Base-by-base conservation (phyloP, 345 rosid genomes). In the Salix koriyanagi region DNA sequence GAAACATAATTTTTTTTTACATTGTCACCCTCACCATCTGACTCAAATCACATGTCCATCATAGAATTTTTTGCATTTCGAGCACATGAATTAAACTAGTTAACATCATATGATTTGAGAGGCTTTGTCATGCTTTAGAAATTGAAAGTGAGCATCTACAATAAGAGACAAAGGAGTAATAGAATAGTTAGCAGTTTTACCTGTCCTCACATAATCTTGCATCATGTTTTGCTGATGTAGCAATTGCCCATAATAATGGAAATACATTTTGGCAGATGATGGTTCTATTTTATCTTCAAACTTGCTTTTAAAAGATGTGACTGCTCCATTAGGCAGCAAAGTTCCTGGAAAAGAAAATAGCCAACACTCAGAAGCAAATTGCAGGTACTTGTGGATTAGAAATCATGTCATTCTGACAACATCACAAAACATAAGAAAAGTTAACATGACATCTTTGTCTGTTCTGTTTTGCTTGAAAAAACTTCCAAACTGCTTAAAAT, bases 191-290 rank as follows among this genome's bases (percentile, higher is more conserved):
- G 39, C 36, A 23, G 75, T 72, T 65, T 87, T 75, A 93, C 99
- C 98, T 91, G 99, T 96, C 81, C 99, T 91, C 88, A 96, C 98
- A 76, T 93, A 96, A 86, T 96, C 99, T 82, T 96, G 99, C 23
- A 96, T 84, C 99, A 96, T 96, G 79, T 96, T 96, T 79, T 96
- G 99, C 87, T 96, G 99, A 75, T 96, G 99, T 41, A 96, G 86
- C 80, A 96, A 87, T 73, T 96, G 98, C 65, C 98, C 99, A 75
- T 96, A 96, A 76, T 96, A 96, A 87, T 96, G 98, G 78, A 96
- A 96, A 85, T 96, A 96, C 98, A 96, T 93, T 86, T 96, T 96
- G 56, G 99, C 96, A 25, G 99, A 96, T 30, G 97, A 88, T 46
- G 97, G 66, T 79, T 96, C 99, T 58, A 96, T 92, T 83, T 96